Evolutionary conservation across 495 filamentous ascomycete species (phyloP), one percentile per base, ranked within the genome.

Genomic region (Aspergillus funiculosus): DNA sequence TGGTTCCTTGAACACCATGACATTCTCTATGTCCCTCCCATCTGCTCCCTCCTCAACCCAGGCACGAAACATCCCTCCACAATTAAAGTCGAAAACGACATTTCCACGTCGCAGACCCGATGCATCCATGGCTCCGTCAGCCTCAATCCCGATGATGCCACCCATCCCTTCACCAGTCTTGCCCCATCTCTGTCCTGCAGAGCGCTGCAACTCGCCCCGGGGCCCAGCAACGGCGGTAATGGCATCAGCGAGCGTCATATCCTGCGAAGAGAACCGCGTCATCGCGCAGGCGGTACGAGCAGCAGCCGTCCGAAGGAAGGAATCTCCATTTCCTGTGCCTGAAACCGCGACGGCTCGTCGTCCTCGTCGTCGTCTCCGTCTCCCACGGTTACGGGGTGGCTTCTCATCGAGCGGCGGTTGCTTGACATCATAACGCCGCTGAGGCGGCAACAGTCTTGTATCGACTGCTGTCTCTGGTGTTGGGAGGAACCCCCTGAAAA

Each of bases 271-370:
- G 59, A 83, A 90, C n/a, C 83, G 75, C 8, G 79, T 74, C 43
- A 91, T 85, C 1, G 88, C 79, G 9, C 78, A 83, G 2, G 81
- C 79, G 6, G 86, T 88, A 4, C 84, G 76, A 3, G 74, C 79
- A 2, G 88, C 88, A n/a, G 73, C 74, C 13, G 78, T 64, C 1
- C 87, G 80, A 2, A 95, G 74, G 58, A 94, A 95, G 0, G 87
- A 87, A 57, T 95, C 90, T 1, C 89, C 89, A 50, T 95, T 94
- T 3, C 89, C 89, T 0, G 89, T 94, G 1, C 89, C 89, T 0
- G 87, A 92, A 24, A 92, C 66, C 6, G 79, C 89, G 5, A 90
- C 71, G 0, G 81, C 80, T 13, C 79, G 48, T 11, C 36, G 52
- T 46, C 39, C n/a, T 53, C 27, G 35, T 39, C 3, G 21, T 40